Conservation (phyloP, 2,329 filamentous ascomycete species). For the Hirsutella rhossiliensis region DNA sequence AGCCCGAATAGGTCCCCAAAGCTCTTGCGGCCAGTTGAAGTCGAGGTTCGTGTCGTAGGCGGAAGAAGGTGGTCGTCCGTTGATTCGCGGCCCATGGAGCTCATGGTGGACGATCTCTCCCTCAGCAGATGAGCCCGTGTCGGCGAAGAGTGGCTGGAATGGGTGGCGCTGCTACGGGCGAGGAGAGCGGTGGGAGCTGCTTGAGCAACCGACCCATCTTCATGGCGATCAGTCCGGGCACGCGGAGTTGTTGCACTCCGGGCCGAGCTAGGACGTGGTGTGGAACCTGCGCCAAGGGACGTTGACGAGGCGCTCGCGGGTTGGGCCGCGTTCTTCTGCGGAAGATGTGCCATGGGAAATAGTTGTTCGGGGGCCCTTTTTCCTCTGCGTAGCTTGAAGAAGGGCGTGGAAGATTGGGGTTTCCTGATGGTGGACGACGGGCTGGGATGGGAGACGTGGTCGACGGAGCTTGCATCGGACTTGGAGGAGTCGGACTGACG, state of each 20-base stretch:
- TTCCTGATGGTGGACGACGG: conserved; percentile 48
- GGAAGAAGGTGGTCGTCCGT: conserved; percentile 59
- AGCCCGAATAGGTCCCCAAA: conserved; percentile 81
- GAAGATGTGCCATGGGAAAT: conserved; percentile 76
- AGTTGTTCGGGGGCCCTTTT: conserved; percentile 63
- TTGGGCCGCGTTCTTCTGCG: conserved; percentile 44
- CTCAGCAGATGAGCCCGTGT: conserved; percentile 50
- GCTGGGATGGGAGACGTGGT: conserved; percentile 48
- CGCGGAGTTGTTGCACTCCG: conserved; percentile 16
- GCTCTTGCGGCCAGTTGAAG: conserved; percentile 84
- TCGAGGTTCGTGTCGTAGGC: conserved; percentile 61
- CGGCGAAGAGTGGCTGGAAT: conserved; percentile 56
- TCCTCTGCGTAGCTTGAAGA: conserved; percentile 72
- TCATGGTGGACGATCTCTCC: conserved; percentile 80
- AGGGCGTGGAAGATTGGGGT: conserved; percentile 50
- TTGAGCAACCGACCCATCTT: conserved; percentile 5
- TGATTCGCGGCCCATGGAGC: conserved; percentile 63
- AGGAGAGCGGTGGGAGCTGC: conserved; percentile 37
- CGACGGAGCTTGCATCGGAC: conserved; percentile 72
- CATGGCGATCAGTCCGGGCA: conserved; percentile 10
- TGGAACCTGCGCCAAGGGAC: conserved; percentile 24
- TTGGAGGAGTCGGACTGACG: conserved; percentile 63
- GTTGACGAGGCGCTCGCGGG: conserved; percentile 24
- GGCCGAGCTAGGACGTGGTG: conserved; percentile 23
- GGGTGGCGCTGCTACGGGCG: conserved; percentile 16